Evolutionary conservation across 78 protist genomes (phyloP), one percentile per base, ranked within the genome.

Genomic region (Salpingoeca rosetta): DNA sequence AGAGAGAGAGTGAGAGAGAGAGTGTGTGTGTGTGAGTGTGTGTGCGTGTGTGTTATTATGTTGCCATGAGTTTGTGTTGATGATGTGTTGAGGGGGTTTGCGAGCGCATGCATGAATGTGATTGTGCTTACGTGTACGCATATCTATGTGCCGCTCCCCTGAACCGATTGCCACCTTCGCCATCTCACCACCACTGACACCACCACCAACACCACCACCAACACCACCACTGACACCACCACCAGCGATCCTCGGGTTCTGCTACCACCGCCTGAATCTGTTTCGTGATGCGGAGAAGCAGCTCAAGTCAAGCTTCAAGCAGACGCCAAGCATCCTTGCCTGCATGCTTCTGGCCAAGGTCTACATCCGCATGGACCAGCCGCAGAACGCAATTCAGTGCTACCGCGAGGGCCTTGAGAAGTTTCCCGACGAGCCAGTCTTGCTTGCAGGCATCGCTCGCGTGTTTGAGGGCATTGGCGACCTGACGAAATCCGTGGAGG

Each of bases 201-300:
- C n/a, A n/a, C n/a, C n/a, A n/a, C n/a, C n/a, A n/a, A n/a, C n/a
- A n/a, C n/a, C n/a, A n/a, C n/a, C n/a, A n/a, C n/a, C n/a, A n/a
- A n/a, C n/a, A n/a, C n/a, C n/a, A n/a, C n/a, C n/a, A n/a, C n/a
- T n/a, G n/a, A n/a, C n/a, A n/a, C n/a, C n/a, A n/a, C n/a, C n/a
- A n/a, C n/a, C n/a, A n/a, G 89, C 88, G 44, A 79, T 90, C 44
- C 85, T 92, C 26, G 97, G 94, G 1, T 83, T 82, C 72, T 83
- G 89, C 74, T 91, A 87, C 79, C 88, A 90, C 80, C 90, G 77
- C 41, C 89, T 95, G 43, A 95, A 93, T 17, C 51, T 92, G 75
- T 36, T 42, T 2, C 88, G 92, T 0, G 96, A 94, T 28, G 96
- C 96, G 10, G 94, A 92, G 85, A 74, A 72, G 87, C 93, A 90